Conservation (phyloP, 306 rosid genomes). For the Lathyrus oleraceus region DNA sequence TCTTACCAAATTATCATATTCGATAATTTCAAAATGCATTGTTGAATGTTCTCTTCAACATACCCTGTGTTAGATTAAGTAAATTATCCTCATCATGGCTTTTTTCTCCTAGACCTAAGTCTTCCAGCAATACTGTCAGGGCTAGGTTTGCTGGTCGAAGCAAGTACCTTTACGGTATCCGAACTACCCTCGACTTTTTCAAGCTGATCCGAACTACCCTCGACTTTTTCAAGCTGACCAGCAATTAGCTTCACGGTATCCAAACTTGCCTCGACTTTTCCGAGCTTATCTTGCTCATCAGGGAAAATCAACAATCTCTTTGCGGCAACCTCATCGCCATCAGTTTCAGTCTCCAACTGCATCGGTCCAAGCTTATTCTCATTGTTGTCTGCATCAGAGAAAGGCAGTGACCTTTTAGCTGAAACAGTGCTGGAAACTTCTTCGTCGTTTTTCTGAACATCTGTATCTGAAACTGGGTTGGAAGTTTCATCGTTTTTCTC, state of each 20-base stretch:
- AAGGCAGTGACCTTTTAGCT: constrained; percentile 63
- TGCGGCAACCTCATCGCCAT: constrained; percentile 44
- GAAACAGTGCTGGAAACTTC: constrained; percentile 46
- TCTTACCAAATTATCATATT: constrained; percentile 15
- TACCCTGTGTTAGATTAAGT: neutral
- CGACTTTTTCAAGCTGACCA: too few species aligned
- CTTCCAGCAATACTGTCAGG: constrained; percentile 49
- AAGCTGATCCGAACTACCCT: neutral
- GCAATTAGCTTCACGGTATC: too few species aligned
- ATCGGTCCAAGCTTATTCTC: constrained; percentile 27
- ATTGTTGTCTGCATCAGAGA: constrained; percentile 47
- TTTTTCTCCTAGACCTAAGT: constrained; percentile 54
- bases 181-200: constrained; percentile 27
- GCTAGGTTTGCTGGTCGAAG: constrained; percentile 37
- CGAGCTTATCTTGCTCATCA: constrained; percentile 24
- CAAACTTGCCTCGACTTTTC: neutral
- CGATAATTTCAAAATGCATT: constrained; percentile 20
- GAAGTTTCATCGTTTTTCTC: constrained; percentile 44
- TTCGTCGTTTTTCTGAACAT: constrained; percentile 44
- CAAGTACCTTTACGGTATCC: neutral
- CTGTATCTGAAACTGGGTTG: constrained; percentile 44
- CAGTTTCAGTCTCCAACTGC: constrained; percentile 41
- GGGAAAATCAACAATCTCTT: constrained; percentile 55
- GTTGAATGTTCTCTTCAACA: constrained; percentile 24
- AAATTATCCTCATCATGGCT: constrained; percentile 21